Evolutionary conservation across 2,329 filamentous ascomycete species (phyloP).

Genomic region (Penicillium sp.): DNA sequence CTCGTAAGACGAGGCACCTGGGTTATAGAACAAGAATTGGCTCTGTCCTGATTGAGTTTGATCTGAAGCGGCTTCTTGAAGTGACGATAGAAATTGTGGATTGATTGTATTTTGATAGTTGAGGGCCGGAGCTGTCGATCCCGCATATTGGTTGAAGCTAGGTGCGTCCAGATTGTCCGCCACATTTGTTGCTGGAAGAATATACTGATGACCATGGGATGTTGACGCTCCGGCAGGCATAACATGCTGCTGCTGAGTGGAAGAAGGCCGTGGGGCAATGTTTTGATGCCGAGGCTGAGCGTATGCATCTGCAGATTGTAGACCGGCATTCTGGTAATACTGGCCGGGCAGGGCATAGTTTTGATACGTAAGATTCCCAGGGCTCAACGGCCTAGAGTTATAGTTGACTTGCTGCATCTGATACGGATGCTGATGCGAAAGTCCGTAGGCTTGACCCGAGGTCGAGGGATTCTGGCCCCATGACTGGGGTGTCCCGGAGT

Average conservation of each 20-base stretch:
- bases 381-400: slow-evolving; percentile 25
- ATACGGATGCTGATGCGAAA: slow-evolving; percentile 29
- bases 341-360: slow-evolving; percentile 27
- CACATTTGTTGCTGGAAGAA: slow-evolving; percentile 24
- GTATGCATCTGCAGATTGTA: slow-evolving; percentile 26
- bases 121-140: slow-evolving; percentile 17
- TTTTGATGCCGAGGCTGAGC: slow-evolving; percentile 20
- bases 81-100: slow-evolving; percentile 34
- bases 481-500: slow-evolving; percentile 28
- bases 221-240: background rate
- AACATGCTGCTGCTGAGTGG: slow-evolving; percentile 17
- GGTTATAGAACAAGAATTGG: slow-evolving; percentile 26
- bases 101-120: slow-evolving; percentile 36
- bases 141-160: slow-evolving; percentile 29
- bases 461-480: slow-evolving; percentile 32
- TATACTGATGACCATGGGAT: slow-evolving; percentile 23
- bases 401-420: slow-evolving; percentile 27
- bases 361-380: slow-evolving; percentile 30
- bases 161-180: slow-evolving; percentile 9
- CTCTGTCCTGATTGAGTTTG: slow-evolving; percentile 23
- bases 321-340: slow-evolving; percentile 29
- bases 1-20: slow-evolving; percentile 23
- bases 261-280: slow-evolving; percentile 19
- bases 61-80: slow-evolving; percentile 21
- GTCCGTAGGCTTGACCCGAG: slow-evolving; percentile 24